These are phyloP conservation scores for Kuraishia borneana DNA, from an alignment of 805 yeast genomes.

Conservation along the genomic window DNA sequence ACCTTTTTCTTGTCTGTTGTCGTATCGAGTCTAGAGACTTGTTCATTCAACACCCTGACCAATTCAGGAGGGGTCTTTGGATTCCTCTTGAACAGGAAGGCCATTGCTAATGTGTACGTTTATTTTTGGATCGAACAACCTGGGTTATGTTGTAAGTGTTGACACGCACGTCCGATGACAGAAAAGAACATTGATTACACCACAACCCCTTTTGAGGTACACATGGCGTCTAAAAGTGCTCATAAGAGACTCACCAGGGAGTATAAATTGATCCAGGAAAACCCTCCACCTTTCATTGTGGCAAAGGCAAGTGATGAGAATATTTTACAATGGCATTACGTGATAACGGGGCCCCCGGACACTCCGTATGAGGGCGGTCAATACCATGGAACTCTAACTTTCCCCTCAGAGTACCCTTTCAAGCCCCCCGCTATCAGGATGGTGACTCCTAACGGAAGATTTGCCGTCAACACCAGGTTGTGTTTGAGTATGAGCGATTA, in stretches of 20 bases:
- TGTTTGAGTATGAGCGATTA: slow-evolving; percentile 91
- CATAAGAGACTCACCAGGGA: slow-evolving; percentile 55
- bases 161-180: too few relatives aligned
- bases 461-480: slow-evolving; percentile 67
- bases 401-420: slow-evolving; percentile 82
- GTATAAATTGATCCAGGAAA: slow-evolving; percentile 63
- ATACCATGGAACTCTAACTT: slow-evolving; percentile 78
- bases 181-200: too few relatives aligned
- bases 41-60: slow-evolving; percentile 66
- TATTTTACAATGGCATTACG: slow-evolving; percentile 88
- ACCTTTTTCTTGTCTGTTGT: slow-evolving; percentile 28
- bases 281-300: slow-evolving; percentile 74
- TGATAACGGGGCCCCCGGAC: slow-evolving; percentile 84
- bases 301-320: slow-evolving; percentile 86
- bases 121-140: too few relatives aligned
- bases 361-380: slow-evolving; percentile 84
- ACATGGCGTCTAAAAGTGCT: slow-evolving; percentile 20
- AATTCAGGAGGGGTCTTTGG: slow-evolving; percentile 87
- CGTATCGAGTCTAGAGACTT: slow-evolving; percentile 48
- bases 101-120: too few relatives aligned
- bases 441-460: slow-evolving; percentile 86
- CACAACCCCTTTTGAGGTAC: too few relatives aligned
- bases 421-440: slow-evolving; percentile 86
- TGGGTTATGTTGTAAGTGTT: too few relatives aligned
- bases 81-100: slow-evolving; percentile 81